A percentile compares a stretch with the other conserved stretches of the same genome.
Conservation (phyloP, 306 rosid species). For the Castanospermum australe region DNA sequence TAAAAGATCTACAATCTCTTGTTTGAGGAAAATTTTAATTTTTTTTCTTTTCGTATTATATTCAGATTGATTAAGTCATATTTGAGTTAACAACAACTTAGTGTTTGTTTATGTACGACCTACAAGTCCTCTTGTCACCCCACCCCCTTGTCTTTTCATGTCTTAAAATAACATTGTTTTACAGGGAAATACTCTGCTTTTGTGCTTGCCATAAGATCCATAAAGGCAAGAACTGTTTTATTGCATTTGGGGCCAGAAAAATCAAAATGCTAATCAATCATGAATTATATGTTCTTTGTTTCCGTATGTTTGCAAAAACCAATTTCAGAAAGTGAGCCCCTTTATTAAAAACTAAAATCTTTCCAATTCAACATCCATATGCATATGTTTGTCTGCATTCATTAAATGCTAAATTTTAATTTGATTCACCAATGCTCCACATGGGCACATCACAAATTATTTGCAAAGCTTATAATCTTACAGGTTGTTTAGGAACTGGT, state of each 20-base stretch:
- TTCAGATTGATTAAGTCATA: background rate
- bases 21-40: background rate
- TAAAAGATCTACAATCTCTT: background rate
- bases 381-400: background rate
- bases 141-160: background rate
- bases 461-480: background rate
- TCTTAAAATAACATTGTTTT: background rate
- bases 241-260: conserved; percentile 1
- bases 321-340: background rate
- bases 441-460: background rate
- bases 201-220: conserved; percentile 6
- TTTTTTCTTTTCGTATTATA: background rate
- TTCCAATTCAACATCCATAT: background rate
- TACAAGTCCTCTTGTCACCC: background rate
- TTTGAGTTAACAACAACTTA: background rate
- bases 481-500: background rate
- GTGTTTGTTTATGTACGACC: background rate
- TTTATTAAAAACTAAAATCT: background rate
- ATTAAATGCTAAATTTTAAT: background rate
- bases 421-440: background rate
- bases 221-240: background rate
- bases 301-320: background rate
- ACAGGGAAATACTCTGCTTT: background rate
- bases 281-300: background rate
- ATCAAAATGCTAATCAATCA: background rate